These are phyloP conservation scores for Curvularia hawaiiensis DNA, from an alignment of 2,329 filamentous ascomycete species.

Conservation along the genomic window DNA sequence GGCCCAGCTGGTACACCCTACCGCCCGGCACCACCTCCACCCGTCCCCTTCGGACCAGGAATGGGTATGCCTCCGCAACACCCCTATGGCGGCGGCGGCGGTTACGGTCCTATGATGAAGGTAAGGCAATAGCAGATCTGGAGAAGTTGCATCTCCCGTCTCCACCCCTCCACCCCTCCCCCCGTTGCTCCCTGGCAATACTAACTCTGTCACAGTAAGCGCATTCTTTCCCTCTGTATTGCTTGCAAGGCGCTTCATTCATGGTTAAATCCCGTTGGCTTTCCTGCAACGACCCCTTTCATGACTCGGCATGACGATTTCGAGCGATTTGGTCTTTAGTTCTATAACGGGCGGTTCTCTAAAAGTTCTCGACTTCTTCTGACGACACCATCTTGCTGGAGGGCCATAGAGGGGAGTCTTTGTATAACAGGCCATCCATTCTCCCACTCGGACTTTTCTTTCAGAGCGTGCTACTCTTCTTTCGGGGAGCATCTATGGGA, in stretches of 20 bases:
- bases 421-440: slow-evolving; percentile 47
- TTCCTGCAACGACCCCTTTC: slow-evolving; percentile 44
- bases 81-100: slow-evolving; percentile 56
- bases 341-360: slow-evolving; percentile 44
- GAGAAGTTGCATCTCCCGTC: not conserved
- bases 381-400: slow-evolving; percentile 44
- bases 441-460: slow-evolving; percentile 38
- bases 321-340: slow-evolving; percentile 43
- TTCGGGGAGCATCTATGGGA: slow-evolving; percentile 36
- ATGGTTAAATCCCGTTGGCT: slow-evolving; percentile 43
- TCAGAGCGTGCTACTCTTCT: slow-evolving; percentile 36
- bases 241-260: slow-evolving; percentile 42
- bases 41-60: slow-evolving; percentile 65
- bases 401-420: slow-evolving; percentile 42
- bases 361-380: slow-evolving; percentile 49
- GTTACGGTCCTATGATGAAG: slow-evolving; percentile 73
- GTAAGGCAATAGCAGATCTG: slow-evolving; percentile 45
- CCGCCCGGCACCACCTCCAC: slow-evolving; percentile 84
- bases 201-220: slow-evolving; percentile 41
- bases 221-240: slow-evolving; percentile 44
- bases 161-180: not conserved
- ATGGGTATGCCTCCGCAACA: slow-evolving; percentile 70
- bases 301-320: slow-evolving; percentile 47
- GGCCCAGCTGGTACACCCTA: slow-evolving; percentile 95
- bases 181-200: slow-evolving; percentile 12